Conservation (phyloP, 805 yeast genomes). For the Nakazawaea pomicola region DNA sequence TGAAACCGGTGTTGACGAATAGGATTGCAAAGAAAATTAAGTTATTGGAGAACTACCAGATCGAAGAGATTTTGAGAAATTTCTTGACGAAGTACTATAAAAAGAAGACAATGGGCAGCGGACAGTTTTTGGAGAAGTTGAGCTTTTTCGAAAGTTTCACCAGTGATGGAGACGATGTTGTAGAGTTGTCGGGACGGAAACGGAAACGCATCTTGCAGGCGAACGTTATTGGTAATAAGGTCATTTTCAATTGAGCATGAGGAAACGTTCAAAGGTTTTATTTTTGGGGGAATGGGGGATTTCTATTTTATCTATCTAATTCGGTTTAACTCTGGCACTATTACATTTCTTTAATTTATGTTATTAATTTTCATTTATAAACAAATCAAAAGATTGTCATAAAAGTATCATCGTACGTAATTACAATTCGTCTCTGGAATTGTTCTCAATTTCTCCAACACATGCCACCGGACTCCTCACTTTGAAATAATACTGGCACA, state of each 20-base stretch:
- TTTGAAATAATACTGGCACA: constrained; percentile 68
- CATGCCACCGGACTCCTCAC: constrained; percentile 45
- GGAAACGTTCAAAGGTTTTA: too few relatives aligned
- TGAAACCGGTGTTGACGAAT: constrained; percentile 5
- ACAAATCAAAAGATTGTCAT: too few relatives aligned
- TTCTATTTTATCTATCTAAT: too few relatives aligned
- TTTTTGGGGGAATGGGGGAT: not conserved
- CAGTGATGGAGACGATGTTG: not conserved
- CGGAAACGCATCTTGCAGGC: constrained; percentile 2
- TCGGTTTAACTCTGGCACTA: too few relatives aligned
- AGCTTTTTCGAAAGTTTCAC: constrained; percentile 9
- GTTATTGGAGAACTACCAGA: constrained; percentile 3
- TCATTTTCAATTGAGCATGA: constrained; percentile 1
- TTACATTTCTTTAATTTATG: not conserved
- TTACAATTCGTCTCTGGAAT: constrained; percentile 5
- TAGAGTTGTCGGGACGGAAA: not conserved
- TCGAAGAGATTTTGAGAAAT: constrained; percentile 9
- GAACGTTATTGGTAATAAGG: constrained; percentile 10
- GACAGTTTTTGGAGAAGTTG: constrained; percentile 1
- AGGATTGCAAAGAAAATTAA: constrained; percentile 7
- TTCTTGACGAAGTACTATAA: constrained; percentile 5
- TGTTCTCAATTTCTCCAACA: constrained; percentile 8
- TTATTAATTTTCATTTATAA: not conserved
- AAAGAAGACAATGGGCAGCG: not conserved
- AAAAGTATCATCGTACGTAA: too few relatives aligned